phyloP scores from a whole-genome alignment of 1,139 yeast genomes.

The Saccharomyces uvarum region DNA sequence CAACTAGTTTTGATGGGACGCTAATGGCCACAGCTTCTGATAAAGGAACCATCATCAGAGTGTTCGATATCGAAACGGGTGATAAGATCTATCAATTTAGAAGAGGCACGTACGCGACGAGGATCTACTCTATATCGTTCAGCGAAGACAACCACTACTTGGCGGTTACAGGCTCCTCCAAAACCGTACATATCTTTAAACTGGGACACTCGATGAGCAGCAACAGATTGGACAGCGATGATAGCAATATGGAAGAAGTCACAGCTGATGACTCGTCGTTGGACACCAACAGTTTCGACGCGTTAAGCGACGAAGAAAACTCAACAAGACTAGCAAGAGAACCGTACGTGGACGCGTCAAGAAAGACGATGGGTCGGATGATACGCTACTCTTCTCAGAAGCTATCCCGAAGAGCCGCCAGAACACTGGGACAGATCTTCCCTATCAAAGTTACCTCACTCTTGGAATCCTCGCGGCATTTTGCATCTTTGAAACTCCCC shows the following conservation, averaged over 20 bases:
- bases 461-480: slow-evolving; percentile 86
- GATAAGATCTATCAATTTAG: slow-evolving; percentile 80
- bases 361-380: slow-evolving; percentile 66
- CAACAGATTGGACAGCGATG: slow-evolving; percentile 11
- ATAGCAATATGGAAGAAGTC: slow-evolving; percentile 31
- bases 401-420: slow-evolving; percentile 65
- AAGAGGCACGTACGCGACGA: slow-evolving; percentile 89
- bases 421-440: slow-evolving; percentile 77
- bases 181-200: slow-evolving; percentile 86
- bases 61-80: slow-evolving; percentile 79
- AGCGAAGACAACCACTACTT: slow-evolving; percentile 67
- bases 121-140: slow-evolving; percentile 75
- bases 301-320: slow-evolving; percentile 4
- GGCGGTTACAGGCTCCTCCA: slow-evolving; percentile 83
- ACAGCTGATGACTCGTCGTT: slow-evolving; percentile 22
- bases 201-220: slow-evolving; percentile 32
- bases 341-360: slow-evolving; percentile 61
- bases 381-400: slow-evolving; percentile 49
- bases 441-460: slow-evolving; percentile 74
- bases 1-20: slow-evolving; percentile 74
- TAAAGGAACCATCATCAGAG: slow-evolving; percentile 87
- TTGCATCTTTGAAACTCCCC: slow-evolving; percentile 85
- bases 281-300: slow-evolving; percentile 7
- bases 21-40: slow-evolving; percentile 89
- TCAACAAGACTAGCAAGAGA: slow-evolving; percentile 33